These are phyloP conservation scores for Metschnikowia hibisci DNA, from an alignment of 805 yeast species.

Conservation along the genomic window DNA sequence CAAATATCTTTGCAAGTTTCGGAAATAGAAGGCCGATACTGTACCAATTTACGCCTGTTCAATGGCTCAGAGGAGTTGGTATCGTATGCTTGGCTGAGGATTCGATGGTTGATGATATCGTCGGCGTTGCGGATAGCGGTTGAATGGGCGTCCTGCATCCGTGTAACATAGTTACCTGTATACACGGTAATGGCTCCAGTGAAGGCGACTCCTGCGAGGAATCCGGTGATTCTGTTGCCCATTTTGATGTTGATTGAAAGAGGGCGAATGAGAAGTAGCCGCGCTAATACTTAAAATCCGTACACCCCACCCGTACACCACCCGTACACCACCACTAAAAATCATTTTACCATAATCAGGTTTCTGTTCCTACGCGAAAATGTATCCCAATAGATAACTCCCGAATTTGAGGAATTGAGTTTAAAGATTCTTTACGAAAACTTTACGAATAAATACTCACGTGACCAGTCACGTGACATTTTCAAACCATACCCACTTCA, in stretches of 20 bases:
- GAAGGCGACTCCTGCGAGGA: constrained; percentile 51
- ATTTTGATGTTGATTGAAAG: constrained; percentile 14
- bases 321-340: too few relatives aligned
- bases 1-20: constrained; percentile 76
- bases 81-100: constrained; percentile 46
- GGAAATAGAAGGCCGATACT: constrained; percentile 36
- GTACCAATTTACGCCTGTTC: constrained; percentile 23
- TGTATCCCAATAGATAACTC: too few relatives aligned
- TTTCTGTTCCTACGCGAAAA: too few relatives aligned
- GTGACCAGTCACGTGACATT: too few relatives aligned
- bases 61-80: constrained; percentile 42
- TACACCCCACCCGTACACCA: too few relatives aligned
- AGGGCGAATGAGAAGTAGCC: not conserved
- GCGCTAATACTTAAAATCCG: too few relatives aligned
- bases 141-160: constrained; percentile 45
- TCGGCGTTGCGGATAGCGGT: constrained; percentile 46
- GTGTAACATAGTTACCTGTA: constrained; percentile 53
- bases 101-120: constrained; percentile 49
- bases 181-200: constrained; percentile 61
- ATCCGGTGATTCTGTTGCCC: constrained; percentile 45
- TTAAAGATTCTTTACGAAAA: too few relatives aligned
- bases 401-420: too few relatives aligned
- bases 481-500: too few relatives aligned
- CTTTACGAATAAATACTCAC: too few relatives aligned
- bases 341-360: too few relatives aligned